These are phyloP conservation scores for Fremontodendron californicum DNA, from an alignment of 345 rosid genomes.

Conservation along the genomic window DNA sequence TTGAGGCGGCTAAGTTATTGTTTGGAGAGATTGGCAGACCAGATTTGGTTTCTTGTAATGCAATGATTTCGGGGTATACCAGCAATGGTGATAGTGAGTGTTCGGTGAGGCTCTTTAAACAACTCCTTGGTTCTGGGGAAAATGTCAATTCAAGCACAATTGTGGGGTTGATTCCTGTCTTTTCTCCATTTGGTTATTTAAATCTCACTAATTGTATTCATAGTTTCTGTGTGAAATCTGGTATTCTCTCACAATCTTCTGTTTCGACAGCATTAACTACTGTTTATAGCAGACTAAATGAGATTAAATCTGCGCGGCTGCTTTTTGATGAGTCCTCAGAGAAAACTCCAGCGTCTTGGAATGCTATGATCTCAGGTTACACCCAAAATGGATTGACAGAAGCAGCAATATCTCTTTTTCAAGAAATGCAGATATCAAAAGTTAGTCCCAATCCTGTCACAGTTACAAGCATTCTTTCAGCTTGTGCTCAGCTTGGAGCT, in stretches of 20 bases:
- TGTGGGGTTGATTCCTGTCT: constrained; percentile 61
- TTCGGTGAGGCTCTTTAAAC: constrained; percentile 42
- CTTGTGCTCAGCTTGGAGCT: constrained; percentile 71
- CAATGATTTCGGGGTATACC: constrained; percentile 61
- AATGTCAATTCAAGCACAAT: constrained; percentile 47
- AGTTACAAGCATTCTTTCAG: constrained; percentile 55
- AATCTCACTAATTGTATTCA: constrained; percentile 42
- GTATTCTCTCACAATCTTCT: constrained; percentile 36
- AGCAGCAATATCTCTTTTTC: constrained; percentile 54
- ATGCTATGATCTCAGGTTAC: constrained; percentile 69
- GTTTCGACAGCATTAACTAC: constrained; percentile 60
- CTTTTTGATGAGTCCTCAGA: constrained; percentile 51
- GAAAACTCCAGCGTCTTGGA: constrained; percentile 61
- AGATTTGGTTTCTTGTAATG: constrained; percentile 61
- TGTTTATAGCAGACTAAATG: constrained; percentile 52
- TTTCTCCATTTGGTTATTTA: constrained; percentile 51
- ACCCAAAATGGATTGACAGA: constrained; percentile 65
- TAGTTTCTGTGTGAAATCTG: constrained; percentile 43
- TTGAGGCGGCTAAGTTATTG: constrained; percentile 34
- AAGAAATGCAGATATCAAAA: constrained; percentile 41
- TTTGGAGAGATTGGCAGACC: constrained; percentile 40
- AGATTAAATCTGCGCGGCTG: constrained; percentile 41
- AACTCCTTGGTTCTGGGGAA: constrained; percentile 41
- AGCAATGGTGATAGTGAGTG: constrained; percentile 40
- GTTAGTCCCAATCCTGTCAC: constrained; percentile 55